phyloP scores from a whole-genome alignment of 257 asterid genomes.

The Scutellaria baicalensis region DNA sequence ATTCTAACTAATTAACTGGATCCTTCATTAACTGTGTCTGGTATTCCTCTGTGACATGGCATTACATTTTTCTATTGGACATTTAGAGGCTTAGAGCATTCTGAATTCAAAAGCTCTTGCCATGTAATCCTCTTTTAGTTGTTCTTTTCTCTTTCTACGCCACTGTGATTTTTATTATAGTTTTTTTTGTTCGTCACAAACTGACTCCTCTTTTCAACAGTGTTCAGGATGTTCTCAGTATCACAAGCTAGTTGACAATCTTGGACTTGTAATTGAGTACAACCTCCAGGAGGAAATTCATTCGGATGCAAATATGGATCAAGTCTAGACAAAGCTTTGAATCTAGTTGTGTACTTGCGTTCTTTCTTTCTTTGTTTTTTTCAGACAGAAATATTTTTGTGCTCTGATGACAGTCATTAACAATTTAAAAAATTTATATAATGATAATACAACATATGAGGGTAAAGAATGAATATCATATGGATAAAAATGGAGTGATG shows the following conservation, averaged over 20 bases:
- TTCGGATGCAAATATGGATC: slow-evolving; percentile 37
- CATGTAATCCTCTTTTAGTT: background rate
- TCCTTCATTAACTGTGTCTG: no score
- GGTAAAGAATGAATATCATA: slow-evolving; percentile 34
- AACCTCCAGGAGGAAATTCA: slow-evolving; percentile 52
- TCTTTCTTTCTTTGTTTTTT: background rate
- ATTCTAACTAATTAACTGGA: background rate
- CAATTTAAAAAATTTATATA: slow-evolving; percentile 18
- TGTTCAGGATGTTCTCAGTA: slow-evolving; percentile 85
- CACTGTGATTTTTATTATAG: background rate
- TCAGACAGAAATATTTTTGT: background rate
- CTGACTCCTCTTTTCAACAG: slow-evolving; percentile 34
- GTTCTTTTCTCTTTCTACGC: background rate
- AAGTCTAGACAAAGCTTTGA: slow-evolving; percentile 24
- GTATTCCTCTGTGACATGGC: no score
- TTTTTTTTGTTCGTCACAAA: background rate
- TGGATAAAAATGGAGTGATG: slow-evolving; percentile 30
- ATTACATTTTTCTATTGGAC: background rate
- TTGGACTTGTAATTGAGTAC: slow-evolving; percentile 79
- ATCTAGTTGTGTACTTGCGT: background rate
- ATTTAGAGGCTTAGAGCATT: background rate
- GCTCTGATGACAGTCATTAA: slow-evolving; percentile 18
- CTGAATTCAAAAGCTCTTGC: background rate
- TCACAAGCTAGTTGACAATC: slow-evolving; percentile 94
- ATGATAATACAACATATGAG: slow-evolving; percentile 15